phyloP scores from a whole-genome alignment of 2,329 filamentous ascomycete species.

The Fusarium humuli region DNA sequence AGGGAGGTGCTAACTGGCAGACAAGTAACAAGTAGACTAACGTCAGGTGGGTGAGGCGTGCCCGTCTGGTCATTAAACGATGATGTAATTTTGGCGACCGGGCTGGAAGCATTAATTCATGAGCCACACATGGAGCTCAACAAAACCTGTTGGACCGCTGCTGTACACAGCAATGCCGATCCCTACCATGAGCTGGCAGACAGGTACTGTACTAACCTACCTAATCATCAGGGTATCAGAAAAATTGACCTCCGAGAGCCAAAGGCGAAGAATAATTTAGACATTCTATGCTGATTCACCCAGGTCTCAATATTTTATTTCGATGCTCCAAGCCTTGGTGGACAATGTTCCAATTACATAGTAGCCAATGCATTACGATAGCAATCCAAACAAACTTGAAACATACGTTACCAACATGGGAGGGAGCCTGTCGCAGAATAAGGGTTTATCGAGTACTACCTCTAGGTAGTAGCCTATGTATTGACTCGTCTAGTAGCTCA shows the following conservation, averaged over 20 bases:
- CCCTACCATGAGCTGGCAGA: conserved; percentile 24
- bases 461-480: not conserved
- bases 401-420: conserved; percentile 13
- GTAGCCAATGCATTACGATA: conserved; percentile 13
- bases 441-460: not conserved
- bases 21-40: not conserved
- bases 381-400: conserved; percentile 29
- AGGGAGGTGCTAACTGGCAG: not conserved
- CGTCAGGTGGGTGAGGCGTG: conserved; percentile 32
- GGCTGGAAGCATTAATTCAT: conserved; percentile 17
- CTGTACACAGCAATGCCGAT: conserved; percentile 22
- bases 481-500: not conserved
- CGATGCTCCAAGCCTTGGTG: not conserved
- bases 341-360: not conserved
- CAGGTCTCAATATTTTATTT: not conserved
- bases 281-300: not conserved
- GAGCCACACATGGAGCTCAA: conserved; percentile 1
- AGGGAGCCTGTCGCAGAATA: conserved; percentile 23
- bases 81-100: conserved; percentile 44
- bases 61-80: conserved; percentile 27
- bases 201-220: not conserved
- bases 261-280: not conserved
- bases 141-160: conserved; percentile 26
- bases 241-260: not conserved
- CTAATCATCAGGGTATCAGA: not conserved